phyloP scores from a whole-genome alignment of 169 alveolate genomes.

The Plasmodium gonderi region DNA sequence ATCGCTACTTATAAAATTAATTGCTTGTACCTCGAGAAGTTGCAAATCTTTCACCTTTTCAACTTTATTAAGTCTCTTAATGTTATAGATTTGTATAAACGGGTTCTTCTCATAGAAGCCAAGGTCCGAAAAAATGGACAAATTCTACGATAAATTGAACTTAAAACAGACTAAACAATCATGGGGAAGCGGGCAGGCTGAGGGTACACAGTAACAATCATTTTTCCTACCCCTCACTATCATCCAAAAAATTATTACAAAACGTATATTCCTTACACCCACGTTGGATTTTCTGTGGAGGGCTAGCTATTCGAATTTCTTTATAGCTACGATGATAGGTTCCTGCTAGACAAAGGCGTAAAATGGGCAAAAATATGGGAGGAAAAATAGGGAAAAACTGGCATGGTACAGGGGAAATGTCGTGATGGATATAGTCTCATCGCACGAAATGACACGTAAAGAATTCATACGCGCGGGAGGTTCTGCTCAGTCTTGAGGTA shows the following conservation, averaged over 20 bases:
- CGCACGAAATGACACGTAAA: too few relatives aligned
- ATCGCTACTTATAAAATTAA: constrained; percentile 25
- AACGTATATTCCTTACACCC: too few relatives aligned
- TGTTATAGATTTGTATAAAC: constrained; percentile 25
- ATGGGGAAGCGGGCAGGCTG: background rate
- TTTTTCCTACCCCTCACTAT: background rate
- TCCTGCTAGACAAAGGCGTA: background rate
- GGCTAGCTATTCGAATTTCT: constrained; percentile 20
- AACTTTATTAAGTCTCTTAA: constrained; percentile 13
- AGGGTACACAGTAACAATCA: background rate
- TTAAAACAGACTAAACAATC: background rate
- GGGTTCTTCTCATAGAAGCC: constrained; percentile 1
- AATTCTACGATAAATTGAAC: background rate
- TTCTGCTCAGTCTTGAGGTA: constrained; percentile 6
- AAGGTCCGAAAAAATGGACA: background rate
- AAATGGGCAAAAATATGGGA: background rate
- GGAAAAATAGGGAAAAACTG: background rate
- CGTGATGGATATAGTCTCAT: too few relatives aligned
- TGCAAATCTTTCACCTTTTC: constrained; percentile 16
- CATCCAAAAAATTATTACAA: background rate
- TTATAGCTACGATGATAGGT: constrained; percentile 8
- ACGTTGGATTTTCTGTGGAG: background rate
- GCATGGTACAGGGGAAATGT: too few relatives aligned
- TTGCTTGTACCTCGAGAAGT: background rate
- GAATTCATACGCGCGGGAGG: background rate